phyloP scores from a whole-genome alignment of 257 asterid genomes.

The Lycium barbarum region DNA sequence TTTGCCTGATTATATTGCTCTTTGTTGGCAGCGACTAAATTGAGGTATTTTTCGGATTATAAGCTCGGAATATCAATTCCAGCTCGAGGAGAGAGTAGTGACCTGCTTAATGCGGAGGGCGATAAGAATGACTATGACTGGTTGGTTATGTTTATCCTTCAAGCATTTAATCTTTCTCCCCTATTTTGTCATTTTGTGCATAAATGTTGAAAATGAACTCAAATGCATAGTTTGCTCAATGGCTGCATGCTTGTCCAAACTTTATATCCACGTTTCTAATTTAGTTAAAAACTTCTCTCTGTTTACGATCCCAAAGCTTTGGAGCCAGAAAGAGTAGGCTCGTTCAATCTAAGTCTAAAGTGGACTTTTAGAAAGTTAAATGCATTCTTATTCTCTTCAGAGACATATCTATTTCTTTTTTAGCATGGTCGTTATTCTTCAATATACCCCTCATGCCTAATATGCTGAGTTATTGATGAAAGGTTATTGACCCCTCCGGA shows the following conservation, averaged over 20 bases:
- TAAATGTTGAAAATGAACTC: slow-evolving; percentile 5
- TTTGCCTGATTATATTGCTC: slow-evolving; percentile 42
- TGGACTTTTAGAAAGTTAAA: slow-evolving; percentile 10
- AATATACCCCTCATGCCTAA: slow-evolving; percentile 11
- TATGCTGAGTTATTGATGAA: slow-evolving; percentile 31
- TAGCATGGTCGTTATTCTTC: not conserved
- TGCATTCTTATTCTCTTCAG: not conserved
- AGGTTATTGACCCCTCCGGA: slow-evolving; percentile 99
- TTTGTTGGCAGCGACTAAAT: slow-evolving; percentile 68
- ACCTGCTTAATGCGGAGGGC: slow-evolving; percentile 83
- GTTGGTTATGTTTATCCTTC: slow-evolving; percentile 51
- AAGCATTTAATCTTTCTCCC: slow-evolving; percentile 22
- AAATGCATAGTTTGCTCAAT: not conserved
- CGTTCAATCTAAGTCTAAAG: not conserved
- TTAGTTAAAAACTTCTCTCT: not conserved
- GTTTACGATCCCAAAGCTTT: not conserved
- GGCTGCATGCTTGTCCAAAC: not conserved
- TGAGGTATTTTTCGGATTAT: slow-evolving; percentile 63
- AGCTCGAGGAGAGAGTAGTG: slow-evolving; percentile 86
- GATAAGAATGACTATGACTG: slow-evolving; percentile 97
- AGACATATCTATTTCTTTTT: not conserved
- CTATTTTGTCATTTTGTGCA: slow-evolving; percentile 11
- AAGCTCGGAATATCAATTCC: slow-evolving; percentile 82
- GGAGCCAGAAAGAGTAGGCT: slow-evolving; percentile 13
- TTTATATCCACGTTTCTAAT: not conserved